Evolutionary conservation across 805 yeast species (phyloP).

Genomic region (Kluyveromyces nonfermentans): DNA sequence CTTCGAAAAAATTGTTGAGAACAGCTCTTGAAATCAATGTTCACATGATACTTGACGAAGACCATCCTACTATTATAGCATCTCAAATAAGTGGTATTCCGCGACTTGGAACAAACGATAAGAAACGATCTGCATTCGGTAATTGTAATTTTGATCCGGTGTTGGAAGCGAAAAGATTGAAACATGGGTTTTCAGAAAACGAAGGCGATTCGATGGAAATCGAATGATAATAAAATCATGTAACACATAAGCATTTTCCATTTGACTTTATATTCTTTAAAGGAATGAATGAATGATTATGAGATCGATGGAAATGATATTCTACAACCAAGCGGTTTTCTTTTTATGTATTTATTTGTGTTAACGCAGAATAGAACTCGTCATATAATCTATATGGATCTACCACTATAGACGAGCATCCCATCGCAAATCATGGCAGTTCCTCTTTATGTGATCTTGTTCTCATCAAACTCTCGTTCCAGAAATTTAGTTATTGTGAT

Average conservation of each 20-base stretch:
- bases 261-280: background rate
- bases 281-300: background rate
- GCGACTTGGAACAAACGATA: conserved; percentile 2
- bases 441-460: too few relatives aligned
- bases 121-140: background rate
- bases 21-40: conserved; percentile 64
- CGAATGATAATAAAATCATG: conserved; percentile 6
- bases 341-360: too few relatives aligned
- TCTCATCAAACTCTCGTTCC: too few relatives aligned
- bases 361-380: too few relatives aligned
- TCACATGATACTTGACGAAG: conserved; percentile 19
- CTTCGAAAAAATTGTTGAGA: conserved; percentile 70
- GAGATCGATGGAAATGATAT: too few relatives aligned
- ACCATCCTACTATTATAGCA: conserved; percentile 23
- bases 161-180: conserved; percentile 6
- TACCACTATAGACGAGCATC: too few relatives aligned
- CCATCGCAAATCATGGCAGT: too few relatives aligned
- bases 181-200: conserved; percentile 6
- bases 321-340: too few relatives aligned
- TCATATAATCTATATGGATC: too few relatives aligned
- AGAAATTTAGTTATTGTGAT: too few relatives aligned
- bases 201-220: conserved; percentile 18
- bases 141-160: conserved; percentile 4
- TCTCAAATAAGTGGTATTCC: conserved; percentile 11
- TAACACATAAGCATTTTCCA: background rate